Conservation (phyloP, 2,329 filamentous ascomycete genomes). For the Hortaea werneckii region DNA sequence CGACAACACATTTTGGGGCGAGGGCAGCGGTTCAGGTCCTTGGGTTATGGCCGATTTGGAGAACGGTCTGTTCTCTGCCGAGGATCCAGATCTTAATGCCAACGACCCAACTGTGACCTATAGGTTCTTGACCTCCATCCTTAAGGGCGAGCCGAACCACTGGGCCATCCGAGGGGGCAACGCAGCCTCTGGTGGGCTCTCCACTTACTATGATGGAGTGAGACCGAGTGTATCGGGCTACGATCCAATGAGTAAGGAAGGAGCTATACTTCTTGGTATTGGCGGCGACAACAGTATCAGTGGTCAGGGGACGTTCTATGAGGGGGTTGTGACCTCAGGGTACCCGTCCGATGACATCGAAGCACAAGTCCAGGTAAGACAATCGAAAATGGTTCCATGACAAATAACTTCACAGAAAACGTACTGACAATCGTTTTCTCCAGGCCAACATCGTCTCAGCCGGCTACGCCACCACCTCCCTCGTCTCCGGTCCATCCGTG, state of each 20-base stretch:
- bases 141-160: conserved; percentile 47
- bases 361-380: conserved; percentile 23
- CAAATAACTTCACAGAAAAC: not conserved
- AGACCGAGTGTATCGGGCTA: conserved; percentile 45
- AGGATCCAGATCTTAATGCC: conserved; percentile 35
- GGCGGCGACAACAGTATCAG: conserved; percentile 53
- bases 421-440: not conserved
- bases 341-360: conserved; percentile 53
- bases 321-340: conserved; percentile 54
- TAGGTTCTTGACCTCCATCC: conserved; percentile 46
- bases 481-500: conserved; percentile 41
- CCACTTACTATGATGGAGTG: conserved; percentile 49
- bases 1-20: conserved; percentile 40
- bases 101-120: conserved; percentile 42
- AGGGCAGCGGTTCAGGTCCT: conserved; percentile 46
- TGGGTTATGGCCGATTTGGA: conserved; percentile 53
- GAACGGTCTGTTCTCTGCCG: conserved; percentile 54
- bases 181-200: conserved; percentile 42
- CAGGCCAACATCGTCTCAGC: conserved; percentile 31
- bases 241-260: conserved; percentile 53
- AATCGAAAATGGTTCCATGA: conserved; percentile 40
- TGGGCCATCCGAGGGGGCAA: conserved; percentile 53
- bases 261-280: conserved; percentile 56
- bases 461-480: conserved; percentile 40
- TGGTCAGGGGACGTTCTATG: conserved; percentile 45